A percentile compares a stretch with the other conserved stretches of the same genome.
phyloP scores from a whole-genome alignment of 2,329 filamentous ascomycete genomes.

The Alternaria brassicae region DNA sequence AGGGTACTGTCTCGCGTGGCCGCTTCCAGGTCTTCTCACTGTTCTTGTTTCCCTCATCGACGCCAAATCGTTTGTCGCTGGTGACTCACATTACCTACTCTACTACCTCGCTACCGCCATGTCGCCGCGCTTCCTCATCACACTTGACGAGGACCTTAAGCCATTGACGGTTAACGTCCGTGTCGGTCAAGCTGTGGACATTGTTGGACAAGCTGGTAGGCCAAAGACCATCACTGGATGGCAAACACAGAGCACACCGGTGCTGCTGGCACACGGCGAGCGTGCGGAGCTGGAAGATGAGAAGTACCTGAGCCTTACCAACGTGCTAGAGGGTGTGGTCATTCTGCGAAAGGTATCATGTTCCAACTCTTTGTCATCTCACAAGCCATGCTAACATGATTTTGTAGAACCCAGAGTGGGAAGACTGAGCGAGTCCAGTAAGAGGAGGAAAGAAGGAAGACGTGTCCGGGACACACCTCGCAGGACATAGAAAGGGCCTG shows the following conservation, averaged over 20 bases:
- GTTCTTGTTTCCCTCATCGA: constrained; percentile 95
- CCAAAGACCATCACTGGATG: constrained; percentile 99
- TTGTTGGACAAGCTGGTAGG: constrained; percentile 94
- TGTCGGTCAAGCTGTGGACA: constrained; percentile 96
- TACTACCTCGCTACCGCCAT: constrained; percentile 98
- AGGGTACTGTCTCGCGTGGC: constrained; percentile 91
- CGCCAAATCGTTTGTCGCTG: constrained; percentile 81
- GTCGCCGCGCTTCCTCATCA: constrained; percentile 95
- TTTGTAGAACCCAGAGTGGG: constrained; percentile 56
- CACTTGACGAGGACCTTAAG: constrained; percentile 91
- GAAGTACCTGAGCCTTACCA: constrained; percentile 91
- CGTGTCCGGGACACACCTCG: not conserved
- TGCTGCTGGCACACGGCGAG: constrained; percentile 92
- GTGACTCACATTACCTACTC: constrained; percentile 85
- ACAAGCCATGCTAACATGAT: constrained; percentile 19
- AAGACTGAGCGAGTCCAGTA: constrained; percentile 41
- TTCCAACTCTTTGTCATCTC: not conserved
- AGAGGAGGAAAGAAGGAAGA: constrained; percentile 3
- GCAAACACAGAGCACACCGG: constrained; percentile 99
- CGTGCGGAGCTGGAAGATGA: constrained; percentile 97
- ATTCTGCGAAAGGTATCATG: constrained; percentile 90
- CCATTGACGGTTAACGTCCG: constrained; percentile 95
- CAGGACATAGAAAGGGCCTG: constrained; percentile 14
- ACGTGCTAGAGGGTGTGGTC: constrained; percentile 90
- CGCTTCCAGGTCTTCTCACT: constrained; percentile 85